A percentile compares a stretch with the other conserved stretches of the same genome.
These are phyloP conservation scores for Lactifluus pinguis DNA, from an alignment of 768 basidiomycete genomes.

Conservation along the genomic window DNA sequence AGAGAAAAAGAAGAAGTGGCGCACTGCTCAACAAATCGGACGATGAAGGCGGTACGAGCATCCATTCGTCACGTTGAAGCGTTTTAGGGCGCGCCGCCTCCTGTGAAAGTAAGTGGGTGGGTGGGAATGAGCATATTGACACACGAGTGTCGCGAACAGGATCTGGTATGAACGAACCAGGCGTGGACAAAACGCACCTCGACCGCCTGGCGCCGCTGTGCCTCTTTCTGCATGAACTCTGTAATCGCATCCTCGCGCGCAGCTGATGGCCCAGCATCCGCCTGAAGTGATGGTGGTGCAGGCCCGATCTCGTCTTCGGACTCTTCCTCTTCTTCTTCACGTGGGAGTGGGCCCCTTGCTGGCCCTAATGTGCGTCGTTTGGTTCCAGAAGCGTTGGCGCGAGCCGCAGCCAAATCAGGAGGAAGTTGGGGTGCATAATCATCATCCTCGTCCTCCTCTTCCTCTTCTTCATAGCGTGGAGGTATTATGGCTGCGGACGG, in stretches of 20 bases:
- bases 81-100: slow-evolving; percentile 74
- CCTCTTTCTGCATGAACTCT: slow-evolving; percentile 82
- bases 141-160: not conserved
- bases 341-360: slow-evolving; percentile 35
- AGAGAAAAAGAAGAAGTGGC: not conserved
- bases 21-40: slow-evolving; percentile 71
- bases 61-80: slow-evolving; percentile 89
- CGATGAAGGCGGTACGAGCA: slow-evolving; percentile 86
- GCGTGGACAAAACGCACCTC: slow-evolving; percentile 36
- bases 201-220: slow-evolving; percentile 57
- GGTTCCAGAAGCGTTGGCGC: slow-evolving; percentile 23
- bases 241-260: slow-evolving; percentile 51
- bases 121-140: not conserved
- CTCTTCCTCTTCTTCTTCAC: slow-evolving; percentile 27
- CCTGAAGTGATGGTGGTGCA: slow-evolving; percentile 40
- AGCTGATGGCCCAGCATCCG: not conserved
- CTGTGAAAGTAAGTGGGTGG: slow-evolving; percentile 26
- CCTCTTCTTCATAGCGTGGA: slow-evolving; percentile 20
- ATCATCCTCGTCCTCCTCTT: slow-evolving; percentile 49
- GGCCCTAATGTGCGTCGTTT: slow-evolving; percentile 41
- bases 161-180: not conserved
- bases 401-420: slow-evolving; percentile 50
- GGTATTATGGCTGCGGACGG: slow-evolving; percentile 10
- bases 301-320: slow-evolving; percentile 81
- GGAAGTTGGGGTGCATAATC: slow-evolving; percentile 68